Evolutionary conservation across 169 alveolate genomes (phyloP).

Genomic region (Cyclospora cayetanensis): DNA sequence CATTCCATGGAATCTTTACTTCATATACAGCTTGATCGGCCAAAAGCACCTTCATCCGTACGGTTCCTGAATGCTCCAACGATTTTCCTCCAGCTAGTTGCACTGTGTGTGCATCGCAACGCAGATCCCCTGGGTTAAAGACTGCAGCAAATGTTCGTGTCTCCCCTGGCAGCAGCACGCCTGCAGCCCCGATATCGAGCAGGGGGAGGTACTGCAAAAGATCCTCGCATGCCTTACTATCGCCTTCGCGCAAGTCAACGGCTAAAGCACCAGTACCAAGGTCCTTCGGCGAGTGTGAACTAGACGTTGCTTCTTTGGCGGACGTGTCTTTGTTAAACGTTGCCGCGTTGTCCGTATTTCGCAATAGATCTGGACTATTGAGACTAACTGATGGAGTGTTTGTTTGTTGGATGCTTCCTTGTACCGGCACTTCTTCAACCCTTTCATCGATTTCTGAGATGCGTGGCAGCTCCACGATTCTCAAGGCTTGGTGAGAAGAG

Average conservation of each 20-base stretch:
- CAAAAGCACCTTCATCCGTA: slow-evolving; percentile 49
- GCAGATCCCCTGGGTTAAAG: slow-evolving; percentile 24
- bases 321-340: not conserved
- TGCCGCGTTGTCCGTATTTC: too few relatives aligned
- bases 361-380: too few relatives aligned
- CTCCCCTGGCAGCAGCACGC: slow-evolving; percentile 66
- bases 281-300: not conserved
- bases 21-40: slow-evolving; percentile 66
- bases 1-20: slow-evolving; percentile 41
- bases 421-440: too few relatives aligned
- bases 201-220: slow-evolving; percentile 48
- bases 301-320: not conserved
- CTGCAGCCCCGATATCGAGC: slow-evolving; percentile 48
- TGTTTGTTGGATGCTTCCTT: too few relatives aligned
- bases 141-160: slow-evolving; percentile 49
- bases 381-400: too few relatives aligned
- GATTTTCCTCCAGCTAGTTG: slow-evolving; percentile 58
- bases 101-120: slow-evolving; percentile 51
- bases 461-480: slow-evolving; percentile 49
- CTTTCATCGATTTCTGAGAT: not conserved
- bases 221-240: slow-evolving; percentile 26
- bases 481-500: slow-evolving; percentile 54
- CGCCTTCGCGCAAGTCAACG: not conserved
- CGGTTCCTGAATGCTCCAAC: slow-evolving; percentile 22
- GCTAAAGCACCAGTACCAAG: not conserved